Percentiles rank a stretch among this genome's conserved stretches.
phyloP scores from a whole-genome alignment of 768 basidiomycete genomes.

The Coprinopsis sp. region DNA sequence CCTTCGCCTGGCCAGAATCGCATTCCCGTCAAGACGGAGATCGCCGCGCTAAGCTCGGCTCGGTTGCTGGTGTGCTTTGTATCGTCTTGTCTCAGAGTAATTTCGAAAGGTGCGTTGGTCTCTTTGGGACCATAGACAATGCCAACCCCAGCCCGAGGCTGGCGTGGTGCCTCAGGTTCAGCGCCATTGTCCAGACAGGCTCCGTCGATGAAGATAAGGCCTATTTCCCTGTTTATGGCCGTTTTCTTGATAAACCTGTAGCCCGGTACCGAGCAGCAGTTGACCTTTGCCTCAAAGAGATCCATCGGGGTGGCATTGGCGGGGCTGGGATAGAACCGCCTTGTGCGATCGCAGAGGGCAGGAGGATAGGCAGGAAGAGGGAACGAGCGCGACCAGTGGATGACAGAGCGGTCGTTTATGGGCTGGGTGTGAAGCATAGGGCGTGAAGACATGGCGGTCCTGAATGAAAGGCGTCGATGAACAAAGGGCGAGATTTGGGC shows the following conservation, averaged over 20 bases:
- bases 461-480: too few species aligned
- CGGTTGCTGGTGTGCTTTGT: constrained; percentile 7
- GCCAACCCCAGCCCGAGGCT: constrained; percentile 10
- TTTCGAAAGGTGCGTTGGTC: constrained; percentile 1
- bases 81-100: neutral
- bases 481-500: too few species aligned
- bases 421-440: too few species aligned
- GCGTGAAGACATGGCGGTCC: too few species aligned
- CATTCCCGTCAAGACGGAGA: constrained; percentile 4
- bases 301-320: constrained; percentile 1
- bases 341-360: constrained; percentile 3
- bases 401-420: too few species aligned
- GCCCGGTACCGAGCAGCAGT: neutral
- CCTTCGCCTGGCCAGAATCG: constrained; percentile 1
- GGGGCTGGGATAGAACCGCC: constrained; percentile 1
- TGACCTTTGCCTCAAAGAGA: neutral
- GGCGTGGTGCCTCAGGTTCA: neutral
- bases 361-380: neutral
- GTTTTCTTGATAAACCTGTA: constrained; percentile 1
- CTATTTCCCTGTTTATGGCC: neutral
- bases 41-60: constrained; percentile 9
- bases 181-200: constrained; percentile 10
- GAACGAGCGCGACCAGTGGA: too few species aligned
- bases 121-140: constrained; percentile 7
- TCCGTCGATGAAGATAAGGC: constrained; percentile 10